Conservation (phyloP, 2,329 filamentous ascomycete species). For the Penicillium digitatum region DNA sequence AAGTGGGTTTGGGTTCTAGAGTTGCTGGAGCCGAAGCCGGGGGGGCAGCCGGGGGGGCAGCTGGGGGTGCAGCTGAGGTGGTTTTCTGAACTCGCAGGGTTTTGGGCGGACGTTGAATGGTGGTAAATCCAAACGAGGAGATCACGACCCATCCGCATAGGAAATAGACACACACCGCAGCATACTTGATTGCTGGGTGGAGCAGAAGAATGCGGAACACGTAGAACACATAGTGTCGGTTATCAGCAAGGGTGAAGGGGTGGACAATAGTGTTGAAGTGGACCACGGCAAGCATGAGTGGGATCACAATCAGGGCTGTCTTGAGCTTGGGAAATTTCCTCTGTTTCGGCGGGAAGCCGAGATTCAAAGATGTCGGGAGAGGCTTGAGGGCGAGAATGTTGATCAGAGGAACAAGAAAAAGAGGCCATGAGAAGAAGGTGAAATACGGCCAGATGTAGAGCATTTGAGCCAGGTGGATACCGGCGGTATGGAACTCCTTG, state of each 20-base stretch:
- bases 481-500: slow-evolving; percentile 89
- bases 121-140: slow-evolving; percentile 53
- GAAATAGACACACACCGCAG: slow-evolving; percentile 67
- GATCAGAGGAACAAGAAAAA: slow-evolving; percentile 59
- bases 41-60: slow-evolving; percentile 13
- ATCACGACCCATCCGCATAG: slow-evolving; percentile 66
- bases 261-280: slow-evolving; percentile 89
- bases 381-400: slow-evolving; percentile 34
- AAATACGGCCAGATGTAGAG: slow-evolving; percentile 93
- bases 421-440: slow-evolving; percentile 80
- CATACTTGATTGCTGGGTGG: slow-evolving; percentile 61
- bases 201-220: slow-evolving; percentile 79
- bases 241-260: slow-evolving; percentile 93
- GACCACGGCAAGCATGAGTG: slow-evolving; percentile 52
- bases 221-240: slow-evolving; percentile 96
- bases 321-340: slow-evolving; percentile 39
- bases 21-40: slow-evolving; percentile 1
- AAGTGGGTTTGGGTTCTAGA: neutral
- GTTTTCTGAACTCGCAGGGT: slow-evolving; percentile 19
- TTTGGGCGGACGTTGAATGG: slow-evolving; percentile 20
- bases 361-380: slow-evolving; percentile 35
- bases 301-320: slow-evolving; percentile 35
- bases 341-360: slow-evolving; percentile 31
- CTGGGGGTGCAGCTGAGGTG: slow-evolving; percentile 11
- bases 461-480: slow-evolving; percentile 84